These are phyloP conservation scores for Pestalotiopsis sp. DNA, from an alignment of 2,329 filamentous ascomycete species.

Conservation along the genomic window DNA sequence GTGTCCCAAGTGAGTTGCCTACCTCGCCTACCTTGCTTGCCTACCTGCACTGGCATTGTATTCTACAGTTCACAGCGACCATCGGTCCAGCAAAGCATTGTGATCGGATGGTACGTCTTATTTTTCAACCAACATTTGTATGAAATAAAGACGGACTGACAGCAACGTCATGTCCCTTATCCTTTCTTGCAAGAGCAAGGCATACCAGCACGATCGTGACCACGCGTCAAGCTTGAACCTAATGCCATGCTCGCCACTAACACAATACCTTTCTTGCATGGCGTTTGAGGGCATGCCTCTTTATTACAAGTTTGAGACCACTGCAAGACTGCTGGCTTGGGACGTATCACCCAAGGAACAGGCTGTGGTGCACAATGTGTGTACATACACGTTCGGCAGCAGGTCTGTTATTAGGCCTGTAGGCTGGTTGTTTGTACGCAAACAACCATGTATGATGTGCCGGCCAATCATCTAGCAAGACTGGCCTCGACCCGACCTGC, in stretches of 20 bases:
- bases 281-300: neutral
- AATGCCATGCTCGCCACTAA: neutral
- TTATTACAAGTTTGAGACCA: neutral
- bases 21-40: neutral
- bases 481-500: neutral
- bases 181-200: neutral
- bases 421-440: neutral
- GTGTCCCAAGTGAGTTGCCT: neutral
- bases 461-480: neutral
- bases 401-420: neutral
- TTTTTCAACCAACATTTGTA: neutral
- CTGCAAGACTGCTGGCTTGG: neutral
- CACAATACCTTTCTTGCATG: neutral
- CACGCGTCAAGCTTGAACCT: neutral
- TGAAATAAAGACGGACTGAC: neutral
- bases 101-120: neutral
- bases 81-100: conserved; percentile 6
- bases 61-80: neutral
- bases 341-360: neutral
- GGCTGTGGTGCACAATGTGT: neutral
- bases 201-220: neutral
- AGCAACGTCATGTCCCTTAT: neutral
- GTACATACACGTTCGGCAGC: neutral
- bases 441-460: neutral
- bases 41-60: neutral